A percentile compares a stretch with the other conserved stretches of the same genome.
phyloP scores from a whole-genome alignment of 306 rosid genomes.

The Quercus aquifolioides region DNA sequence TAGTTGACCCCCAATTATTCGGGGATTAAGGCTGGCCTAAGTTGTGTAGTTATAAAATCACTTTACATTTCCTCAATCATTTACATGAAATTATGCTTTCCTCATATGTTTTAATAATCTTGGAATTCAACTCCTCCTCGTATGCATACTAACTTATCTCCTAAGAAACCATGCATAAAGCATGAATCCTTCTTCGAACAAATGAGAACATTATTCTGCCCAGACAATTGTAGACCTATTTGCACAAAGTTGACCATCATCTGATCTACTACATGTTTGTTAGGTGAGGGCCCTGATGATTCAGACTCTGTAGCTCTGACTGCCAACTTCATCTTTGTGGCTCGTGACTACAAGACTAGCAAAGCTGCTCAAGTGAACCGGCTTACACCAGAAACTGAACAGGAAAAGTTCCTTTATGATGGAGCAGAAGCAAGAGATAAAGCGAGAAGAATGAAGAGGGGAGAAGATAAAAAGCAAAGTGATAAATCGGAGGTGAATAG shows the following conservation, averaged over 20 bases:
- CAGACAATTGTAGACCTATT: background rate
- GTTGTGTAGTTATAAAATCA: background rate
- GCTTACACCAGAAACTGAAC: slow-evolving; percentile 65
- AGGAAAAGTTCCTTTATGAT: slow-evolving; percentile 58
- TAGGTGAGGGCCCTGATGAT: slow-evolving; percentile 37
- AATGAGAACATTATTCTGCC: background rate
- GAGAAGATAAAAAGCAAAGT: slow-evolving; percentile 43
- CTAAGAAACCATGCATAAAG: background rate
- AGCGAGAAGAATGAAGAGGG: slow-evolving; percentile 59
- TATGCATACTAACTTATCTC: background rate
- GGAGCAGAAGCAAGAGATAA: slow-evolving; percentile 79
- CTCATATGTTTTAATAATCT: background rate
- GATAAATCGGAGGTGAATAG: slow-evolving; percentile 44
- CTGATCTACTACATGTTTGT: background rate
- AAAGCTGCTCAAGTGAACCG: slow-evolving; percentile 92
- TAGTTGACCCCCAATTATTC: background rate
- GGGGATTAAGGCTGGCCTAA: background rate
- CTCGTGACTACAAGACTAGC: slow-evolving; percentile 83
- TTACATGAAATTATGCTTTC: background rate
- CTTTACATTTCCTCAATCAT: background rate
- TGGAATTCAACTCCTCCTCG: background rate
- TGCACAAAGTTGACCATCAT: background rate
- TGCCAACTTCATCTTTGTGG: slow-evolving; percentile 95
- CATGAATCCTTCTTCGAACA: background rate
- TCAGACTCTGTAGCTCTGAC: slow-evolving; percentile 62